Evolutionary conservation across 176 grass and related monocot genomes (phyloP).

Genomic region (Triticum urartu): DNA sequence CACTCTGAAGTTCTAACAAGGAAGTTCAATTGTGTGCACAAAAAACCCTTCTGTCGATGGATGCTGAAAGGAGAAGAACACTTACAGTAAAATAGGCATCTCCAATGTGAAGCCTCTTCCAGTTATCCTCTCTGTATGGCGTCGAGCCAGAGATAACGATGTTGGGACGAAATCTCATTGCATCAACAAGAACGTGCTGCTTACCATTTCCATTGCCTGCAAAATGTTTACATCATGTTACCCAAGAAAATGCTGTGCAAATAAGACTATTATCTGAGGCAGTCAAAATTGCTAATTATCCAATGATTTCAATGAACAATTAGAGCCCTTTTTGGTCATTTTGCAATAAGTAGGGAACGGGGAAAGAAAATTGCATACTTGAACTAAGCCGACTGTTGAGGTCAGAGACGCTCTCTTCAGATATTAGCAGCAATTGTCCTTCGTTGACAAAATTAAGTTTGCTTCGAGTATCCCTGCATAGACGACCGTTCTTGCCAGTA

Average conservation of each 20-base stretch:
- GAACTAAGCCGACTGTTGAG: conserved; percentile 70
- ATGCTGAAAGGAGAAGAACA: not conserved
- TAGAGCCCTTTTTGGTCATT: not conserved
- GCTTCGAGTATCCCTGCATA: conserved; percentile 73
- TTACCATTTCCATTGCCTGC: conserved; percentile 36
- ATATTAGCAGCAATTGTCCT: conserved; percentile 78
- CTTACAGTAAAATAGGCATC: conserved; percentile 76
- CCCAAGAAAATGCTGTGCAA: not conserved
- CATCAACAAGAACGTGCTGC: conserved; percentile 45
- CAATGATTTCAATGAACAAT: not conserved
- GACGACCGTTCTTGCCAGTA: conserved; percentile 13
- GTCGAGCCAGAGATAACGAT: conserved; percentile 75
- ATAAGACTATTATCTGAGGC: not conserved
- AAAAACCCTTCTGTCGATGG: not conserved
- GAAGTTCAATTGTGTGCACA: not conserved
- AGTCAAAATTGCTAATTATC: not conserved
- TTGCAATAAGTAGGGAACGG: not conserved
- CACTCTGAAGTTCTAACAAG: not conserved
- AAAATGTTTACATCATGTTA: conserved; percentile 2
- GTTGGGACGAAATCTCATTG: conserved; percentile 86
- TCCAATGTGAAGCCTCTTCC: conserved; percentile 79
- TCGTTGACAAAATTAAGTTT: conserved; percentile 89
- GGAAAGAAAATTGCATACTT: conserved; percentile 41
- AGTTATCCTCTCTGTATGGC: conserved; percentile 75
- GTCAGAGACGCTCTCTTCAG: conserved; percentile 73